Evolutionary conservation across 1,284 basidiomycete species (phyloP), one percentile per base, ranked within the genome.

Genomic region (Ustilago cynodontis): DNA sequence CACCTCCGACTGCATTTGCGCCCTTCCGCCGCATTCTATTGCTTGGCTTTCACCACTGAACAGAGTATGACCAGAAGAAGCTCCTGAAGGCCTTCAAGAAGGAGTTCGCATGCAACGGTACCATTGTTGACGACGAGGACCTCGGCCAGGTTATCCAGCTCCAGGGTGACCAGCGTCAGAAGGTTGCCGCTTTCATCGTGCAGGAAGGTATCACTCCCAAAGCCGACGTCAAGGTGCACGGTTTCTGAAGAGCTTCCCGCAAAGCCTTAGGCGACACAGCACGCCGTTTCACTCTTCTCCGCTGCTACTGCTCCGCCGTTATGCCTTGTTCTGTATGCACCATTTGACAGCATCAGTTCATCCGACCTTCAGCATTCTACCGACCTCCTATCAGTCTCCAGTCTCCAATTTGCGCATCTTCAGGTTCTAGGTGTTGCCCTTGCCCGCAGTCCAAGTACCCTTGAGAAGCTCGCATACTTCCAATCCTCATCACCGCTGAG

Each of bases 101-200:
- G 93, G 95, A 98, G 89, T 98, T 99, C 84, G 97, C 97, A 74
- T 99, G 97, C 90, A 99, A 99, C 88, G 97, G 97, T 79, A 97
- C 93, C 75, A 90, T 99, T 84, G 94, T 98, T 82, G 94, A 97
- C 77, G 94, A 97, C 88, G 93, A 94, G 88, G 94, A 97, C 88
- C 92, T 95, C 88, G 97, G 97, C 68, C 91, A 96, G 88, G 94
- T 99, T 86, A 95, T 99, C 86, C 97, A 99, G 89, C 92, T 99
- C 81, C 97, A 99, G 88, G 97, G 97, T 80, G 97, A 99, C 88
- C 97, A 99, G 88, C 92, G 97, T 75, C 90, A 86, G 94, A 96
- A 90, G 95, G 97, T 84, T 91, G 91, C 81, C 51, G 65, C 71
- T 60, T 85, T 85, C 74, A 77, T 85, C 78, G 80, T 83, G 49